Evolutionary conservation across 352 stramenopile genomes (phyloP).

Genomic region (Phytophthora hybrid): DNA sequence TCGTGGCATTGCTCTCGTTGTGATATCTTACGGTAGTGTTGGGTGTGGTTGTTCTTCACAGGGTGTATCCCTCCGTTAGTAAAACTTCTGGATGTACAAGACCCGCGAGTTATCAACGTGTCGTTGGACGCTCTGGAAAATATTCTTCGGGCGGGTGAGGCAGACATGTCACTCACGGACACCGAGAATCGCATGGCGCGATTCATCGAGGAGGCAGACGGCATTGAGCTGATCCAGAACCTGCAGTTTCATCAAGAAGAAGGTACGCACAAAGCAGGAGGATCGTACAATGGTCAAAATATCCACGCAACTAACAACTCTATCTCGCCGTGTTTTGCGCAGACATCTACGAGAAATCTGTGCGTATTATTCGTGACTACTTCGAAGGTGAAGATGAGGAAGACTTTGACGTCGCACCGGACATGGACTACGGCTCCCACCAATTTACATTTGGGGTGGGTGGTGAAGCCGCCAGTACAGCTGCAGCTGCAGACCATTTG

Average conservation of each 20-base stretch:
- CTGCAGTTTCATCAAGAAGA: slow-evolving; percentile 98
- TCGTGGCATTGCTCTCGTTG: background rate
- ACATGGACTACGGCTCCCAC: slow-evolving; percentile 54
- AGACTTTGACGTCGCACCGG: slow-evolving; percentile 76
- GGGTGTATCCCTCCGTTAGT: slow-evolving; percentile 97
- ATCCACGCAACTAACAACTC: slow-evolving; percentile 3
- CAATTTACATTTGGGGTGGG: slow-evolving; percentile 79
- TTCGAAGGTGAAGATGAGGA: slow-evolving; percentile 98
- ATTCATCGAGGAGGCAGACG: slow-evolving; percentile 96
- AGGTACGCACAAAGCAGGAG: slow-evolving; percentile 51
- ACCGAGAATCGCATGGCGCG: slow-evolving; percentile 96
- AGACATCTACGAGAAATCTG: slow-evolving; percentile 94
- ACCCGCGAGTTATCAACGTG: slow-evolving; percentile 97
- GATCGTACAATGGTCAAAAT: background rate
- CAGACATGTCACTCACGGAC: slow-evolving; percentile 79
- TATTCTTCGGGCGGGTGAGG: slow-evolving; percentile 88
- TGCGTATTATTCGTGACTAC: slow-evolving; percentile 97
- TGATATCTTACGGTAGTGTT: slow-evolving; percentile 1
- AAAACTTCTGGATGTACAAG: slow-evolving; percentile 92
- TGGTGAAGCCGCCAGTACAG: slow-evolving; percentile 17
- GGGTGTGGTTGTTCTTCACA: slow-evolving; percentile 16
- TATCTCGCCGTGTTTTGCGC: slow-evolving; percentile 13
- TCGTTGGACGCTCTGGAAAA: slow-evolving; percentile 98
- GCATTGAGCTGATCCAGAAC: slow-evolving; percentile 97
- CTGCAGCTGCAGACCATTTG: slow-evolving; percentile 18